phyloP scores from a whole-genome alignment of 805 yeast genomes.

The Metschnikowia kofuensis region DNA sequence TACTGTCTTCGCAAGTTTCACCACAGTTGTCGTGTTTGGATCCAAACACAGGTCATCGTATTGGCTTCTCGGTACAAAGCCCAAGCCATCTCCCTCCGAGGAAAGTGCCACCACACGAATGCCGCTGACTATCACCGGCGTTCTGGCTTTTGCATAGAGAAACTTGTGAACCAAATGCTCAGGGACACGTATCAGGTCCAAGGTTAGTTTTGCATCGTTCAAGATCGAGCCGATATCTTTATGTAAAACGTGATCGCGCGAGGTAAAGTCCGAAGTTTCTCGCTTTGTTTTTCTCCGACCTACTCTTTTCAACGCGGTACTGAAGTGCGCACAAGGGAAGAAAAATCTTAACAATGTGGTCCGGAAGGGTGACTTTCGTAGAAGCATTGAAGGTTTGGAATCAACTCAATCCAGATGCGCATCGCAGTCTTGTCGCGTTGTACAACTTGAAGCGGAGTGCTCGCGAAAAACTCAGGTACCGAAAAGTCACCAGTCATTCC shows the following conservation, averaged over 20 bases:
- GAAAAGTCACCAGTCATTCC: no score
- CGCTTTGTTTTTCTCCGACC: constrained; percentile 24
- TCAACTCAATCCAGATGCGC: no score
- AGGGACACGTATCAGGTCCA: constrained; percentile 20
- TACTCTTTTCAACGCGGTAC: background rate
- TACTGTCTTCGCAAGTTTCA: constrained; percentile 37
- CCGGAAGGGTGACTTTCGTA: background rate
- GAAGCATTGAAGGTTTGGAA: background rate
- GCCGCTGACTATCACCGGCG: constrained; percentile 2
- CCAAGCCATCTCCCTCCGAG: constrained; percentile 38
- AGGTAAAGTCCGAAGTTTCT: constrained; percentile 30
- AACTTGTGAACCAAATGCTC: constrained; percentile 23
- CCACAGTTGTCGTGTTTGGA: constrained; percentile 16
- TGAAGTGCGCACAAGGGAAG: background rate
- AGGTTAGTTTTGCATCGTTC: constrained; percentile 2
- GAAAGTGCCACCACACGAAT: constrained; percentile 28
- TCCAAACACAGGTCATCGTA: constrained; percentile 12
- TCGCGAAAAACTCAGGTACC: no score
- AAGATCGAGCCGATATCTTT: constrained; percentile 27
- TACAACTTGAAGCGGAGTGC: no score
- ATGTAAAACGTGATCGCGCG: constrained; percentile 22
- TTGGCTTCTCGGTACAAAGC: constrained; percentile 23
- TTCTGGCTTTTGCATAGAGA: constrained; percentile 21
- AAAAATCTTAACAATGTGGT: no score
- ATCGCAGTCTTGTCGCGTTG: no score